Evolutionary conservation across 768 basidiomycete genomes (phyloP), one percentile per base, ranked within the genome.

Genomic region (Xerocomus brunneocitrinus): DNA sequence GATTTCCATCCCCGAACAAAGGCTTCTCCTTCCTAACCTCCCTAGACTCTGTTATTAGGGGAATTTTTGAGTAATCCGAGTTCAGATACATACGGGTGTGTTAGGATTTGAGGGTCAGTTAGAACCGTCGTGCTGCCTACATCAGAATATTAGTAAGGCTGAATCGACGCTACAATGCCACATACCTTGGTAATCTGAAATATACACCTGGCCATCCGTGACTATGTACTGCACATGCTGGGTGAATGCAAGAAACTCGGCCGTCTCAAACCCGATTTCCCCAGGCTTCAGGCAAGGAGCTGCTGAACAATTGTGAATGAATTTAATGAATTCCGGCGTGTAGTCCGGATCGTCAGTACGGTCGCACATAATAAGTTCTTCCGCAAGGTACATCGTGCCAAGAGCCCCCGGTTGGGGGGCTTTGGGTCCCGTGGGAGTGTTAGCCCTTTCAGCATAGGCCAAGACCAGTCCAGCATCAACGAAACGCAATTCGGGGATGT

Each of bases 181-280:
- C 22, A 12, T 45, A 54, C 49, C 56, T 47, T 57, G 53, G 35
- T 56, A 56, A n/a, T 59, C 52, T 0, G 52, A 53, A 9, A 56
- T 50, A 19, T 49, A 59, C 1, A 25, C 44, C 2, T 38, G 38
- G 3, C 50, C 49, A 14, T 42, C 24, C 0, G 46, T 53, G 30
- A 42, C 47, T 0, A 38, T 1, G n/a, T 56, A 56, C 27, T 59
- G 58, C 1, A 59, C 39, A 10, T 56, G 58, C 16, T 56, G 58
- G 0, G 40, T 59, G 25, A 59, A 59, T 0, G 22, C 31, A 2
- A 58, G 52, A 12, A 56, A 58, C 19, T 24, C 2, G 1, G 47
- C 38, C 1, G 52, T 30, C 8, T 58, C 30, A 28, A 55, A 42
- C 3, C 36, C n/a, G 4, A 7, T 6, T 12, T 49, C 30, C 3